Evolutionary conservation across 139 green algal genomes (phyloP).

Genomic region (Auxenochlorella pyrenoidosa): DNA sequence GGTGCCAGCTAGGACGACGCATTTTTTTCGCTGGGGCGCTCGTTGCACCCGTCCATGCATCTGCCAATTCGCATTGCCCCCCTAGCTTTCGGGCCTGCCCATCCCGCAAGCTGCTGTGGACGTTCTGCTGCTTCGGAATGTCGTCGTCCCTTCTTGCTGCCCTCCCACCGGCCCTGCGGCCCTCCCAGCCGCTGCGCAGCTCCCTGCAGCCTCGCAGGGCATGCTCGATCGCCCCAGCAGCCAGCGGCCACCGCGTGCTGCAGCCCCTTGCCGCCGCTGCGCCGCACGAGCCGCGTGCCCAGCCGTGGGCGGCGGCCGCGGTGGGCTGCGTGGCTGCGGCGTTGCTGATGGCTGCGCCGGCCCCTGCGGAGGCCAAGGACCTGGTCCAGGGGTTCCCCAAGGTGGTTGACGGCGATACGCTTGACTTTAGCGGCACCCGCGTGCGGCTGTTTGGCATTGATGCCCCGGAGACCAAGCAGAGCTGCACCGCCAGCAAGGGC

Average conservation of each 20-base stretch:
- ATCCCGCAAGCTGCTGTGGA: too few relatives aligned
- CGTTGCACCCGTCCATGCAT: too few relatives aligned
- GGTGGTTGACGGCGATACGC: slow-evolving; percentile 76
- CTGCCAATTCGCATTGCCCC: too few relatives aligned
- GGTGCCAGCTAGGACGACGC: too few relatives aligned
- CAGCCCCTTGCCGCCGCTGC: background rate
- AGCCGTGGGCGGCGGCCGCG: background rate
- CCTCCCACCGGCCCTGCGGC: background rate
- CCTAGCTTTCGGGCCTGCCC: too few relatives aligned
- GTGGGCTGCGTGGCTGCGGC: slow-evolving; percentile 21
- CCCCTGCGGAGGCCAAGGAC: slow-evolving; percentile 29
- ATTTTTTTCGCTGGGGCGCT: too few relatives aligned
- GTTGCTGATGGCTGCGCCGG: slow-evolving; percentile 18
- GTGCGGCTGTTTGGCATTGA: slow-evolving; percentile 82
- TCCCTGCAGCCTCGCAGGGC: background rate
- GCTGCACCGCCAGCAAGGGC: slow-evolving; percentile 55
- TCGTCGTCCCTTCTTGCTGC: background rate
- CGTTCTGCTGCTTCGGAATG: too few relatives aligned
- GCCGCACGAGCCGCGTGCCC: background rate
- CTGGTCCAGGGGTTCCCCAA: slow-evolving; percentile 55
- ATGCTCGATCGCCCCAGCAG: background rate
- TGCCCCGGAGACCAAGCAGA: slow-evolving; percentile 82
- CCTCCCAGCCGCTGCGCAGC: background rate
- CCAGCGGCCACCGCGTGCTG: background rate
- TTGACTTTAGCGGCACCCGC: slow-evolving; percentile 63